Evolutionary conservation across 2,329 filamentous ascomycete genomes (phyloP).

Genomic region (Pseudogymnoascus pannorum): DNA sequence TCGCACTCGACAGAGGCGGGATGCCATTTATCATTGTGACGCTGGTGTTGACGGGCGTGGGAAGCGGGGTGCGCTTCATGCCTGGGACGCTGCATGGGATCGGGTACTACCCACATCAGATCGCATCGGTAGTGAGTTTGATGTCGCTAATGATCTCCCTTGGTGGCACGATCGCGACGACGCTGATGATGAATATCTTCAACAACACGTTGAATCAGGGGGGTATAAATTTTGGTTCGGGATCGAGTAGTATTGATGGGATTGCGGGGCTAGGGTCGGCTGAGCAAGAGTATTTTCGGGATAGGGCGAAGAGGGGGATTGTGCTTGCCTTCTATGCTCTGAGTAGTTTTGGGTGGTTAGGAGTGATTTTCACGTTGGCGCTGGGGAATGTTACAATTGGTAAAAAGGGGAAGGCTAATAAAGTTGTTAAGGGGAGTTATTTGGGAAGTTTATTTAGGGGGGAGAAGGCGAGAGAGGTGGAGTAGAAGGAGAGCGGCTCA

Average conservation of each 20-base stretch:
- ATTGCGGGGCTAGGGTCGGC: constrained; percentile 31
- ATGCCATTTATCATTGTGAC: constrained; percentile 52
- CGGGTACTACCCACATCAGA: constrained; percentile 50
- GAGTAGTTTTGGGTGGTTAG: constrained; percentile 48
- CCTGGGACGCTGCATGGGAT: constrained; percentile 51
- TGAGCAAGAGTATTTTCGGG: constrained; percentile 33
- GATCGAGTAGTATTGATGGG: constrained; percentile 29
- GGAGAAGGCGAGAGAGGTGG: not conserved
- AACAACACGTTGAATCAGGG: constrained; percentile 41
- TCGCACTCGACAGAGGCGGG: constrained; percentile 45
- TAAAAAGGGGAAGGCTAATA: constrained; percentile 22
- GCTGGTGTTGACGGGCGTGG: constrained; percentile 56
- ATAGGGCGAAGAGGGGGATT: constrained; percentile 47
- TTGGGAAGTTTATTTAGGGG: not conserved
- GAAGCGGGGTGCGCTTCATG: constrained; percentile 60
- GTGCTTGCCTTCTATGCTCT: constrained; percentile 59
- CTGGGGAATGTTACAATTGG: constrained; percentile 47
- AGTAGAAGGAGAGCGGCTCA: not conserved
- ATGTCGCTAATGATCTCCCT: constrained; percentile 53
- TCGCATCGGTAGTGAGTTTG: constrained; percentile 52
- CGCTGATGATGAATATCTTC: constrained; percentile 62
- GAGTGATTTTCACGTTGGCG: constrained; percentile 36
- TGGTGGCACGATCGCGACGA: constrained; percentile 57
- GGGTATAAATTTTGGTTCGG: constrained; percentile 27
- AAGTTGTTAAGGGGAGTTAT: not conserved